These are phyloP conservation scores for Pyrus hybrid DNA, from an alignment of 331 rosid species.

Conservation along the genomic window DNA sequence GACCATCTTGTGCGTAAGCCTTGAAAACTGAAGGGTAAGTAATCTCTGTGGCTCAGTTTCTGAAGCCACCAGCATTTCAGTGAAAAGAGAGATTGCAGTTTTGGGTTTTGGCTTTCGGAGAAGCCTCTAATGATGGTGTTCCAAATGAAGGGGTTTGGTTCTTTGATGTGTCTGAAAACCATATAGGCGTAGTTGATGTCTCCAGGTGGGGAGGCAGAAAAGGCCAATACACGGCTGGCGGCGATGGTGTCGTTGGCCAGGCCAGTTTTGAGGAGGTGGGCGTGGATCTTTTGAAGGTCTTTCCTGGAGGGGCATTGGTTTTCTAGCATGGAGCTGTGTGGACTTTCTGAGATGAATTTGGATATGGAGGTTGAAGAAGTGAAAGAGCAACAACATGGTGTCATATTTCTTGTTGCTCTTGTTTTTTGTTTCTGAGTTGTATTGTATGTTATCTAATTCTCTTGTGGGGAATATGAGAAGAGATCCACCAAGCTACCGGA, in stretches of 20 bases:
- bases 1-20: slow-evolving; percentile 65
- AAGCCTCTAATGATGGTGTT: slow-evolving; percentile 66
- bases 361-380: slow-evolving; percentile 50
- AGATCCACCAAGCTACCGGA: no score
- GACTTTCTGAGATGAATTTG: slow-evolving; percentile 55
- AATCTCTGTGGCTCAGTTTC: slow-evolving; percentile 39
- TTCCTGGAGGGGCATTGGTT: slow-evolving; percentile 61
- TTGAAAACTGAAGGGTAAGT: slow-evolving; percentile 87
- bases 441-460: neutral
- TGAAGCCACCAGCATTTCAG: slow-evolving; percentile 56
- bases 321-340: slow-evolving; percentile 63
- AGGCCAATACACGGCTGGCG: slow-evolving; percentile 54
- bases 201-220: slow-evolving; percentile 57
- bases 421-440: neutral
- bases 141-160: slow-evolving; percentile 65
- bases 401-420: slow-evolving; percentile 28
- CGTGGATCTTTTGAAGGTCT: slow-evolving; percentile 51
- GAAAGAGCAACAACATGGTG: slow-evolving; percentile 28
- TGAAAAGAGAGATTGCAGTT: slow-evolving; percentile 48
- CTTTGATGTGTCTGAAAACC: slow-evolving; percentile 41
- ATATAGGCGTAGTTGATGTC: slow-evolving; percentile 61
- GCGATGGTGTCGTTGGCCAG: slow-evolving; percentile 41
- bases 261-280: slow-evolving; percentile 69
- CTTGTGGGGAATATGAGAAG: neutral
- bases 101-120: slow-evolving; percentile 60